These are phyloP conservation scores for Fusarium sp. DNA, from an alignment of 2,329 filamentous ascomycete species.

Conservation along the genomic window DNA sequence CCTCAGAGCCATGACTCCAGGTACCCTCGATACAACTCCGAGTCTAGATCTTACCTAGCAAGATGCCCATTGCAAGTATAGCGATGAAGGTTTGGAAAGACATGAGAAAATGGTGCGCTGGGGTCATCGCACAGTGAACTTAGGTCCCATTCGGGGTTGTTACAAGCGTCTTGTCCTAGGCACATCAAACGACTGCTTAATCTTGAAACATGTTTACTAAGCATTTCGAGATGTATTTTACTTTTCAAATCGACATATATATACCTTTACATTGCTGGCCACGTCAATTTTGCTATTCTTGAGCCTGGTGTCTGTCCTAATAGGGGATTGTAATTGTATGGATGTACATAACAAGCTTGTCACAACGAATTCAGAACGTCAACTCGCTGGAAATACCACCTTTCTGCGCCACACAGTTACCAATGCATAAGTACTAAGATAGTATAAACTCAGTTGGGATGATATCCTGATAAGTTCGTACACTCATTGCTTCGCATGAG, in stretches of 20 bases:
- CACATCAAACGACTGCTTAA: not conserved
- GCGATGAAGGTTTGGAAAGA: not conserved
- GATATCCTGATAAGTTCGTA: not conserved
- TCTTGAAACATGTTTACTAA: not conserved
- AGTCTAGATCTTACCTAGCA: constrained; percentile 4
- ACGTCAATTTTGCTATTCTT: not conserved
- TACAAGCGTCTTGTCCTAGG: not conserved
- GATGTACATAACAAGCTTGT: not conserved
- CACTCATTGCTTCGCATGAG: not conserved
- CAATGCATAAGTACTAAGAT: not conserved
- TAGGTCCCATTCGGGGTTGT: not conserved
- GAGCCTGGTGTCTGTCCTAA: not conserved
- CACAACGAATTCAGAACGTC: not conserved
- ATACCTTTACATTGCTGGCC: not conserved
- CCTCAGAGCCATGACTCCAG: not conserved
- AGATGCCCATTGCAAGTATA: constrained; percentile 3
- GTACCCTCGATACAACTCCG: not conserved
- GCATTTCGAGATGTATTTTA: not conserved
- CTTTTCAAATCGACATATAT: not conserved
- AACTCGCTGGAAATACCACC: not conserved
- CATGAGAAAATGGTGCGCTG: not conserved
- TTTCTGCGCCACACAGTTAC: not conserved
- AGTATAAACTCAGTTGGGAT: not conserved
- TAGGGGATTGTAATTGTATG: not conserved
- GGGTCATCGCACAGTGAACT: not conserved